Base-by-base conservation (phyloP, 2,329 filamentous ascomycete genomes). In the Diaporthe longicolla region DNA sequence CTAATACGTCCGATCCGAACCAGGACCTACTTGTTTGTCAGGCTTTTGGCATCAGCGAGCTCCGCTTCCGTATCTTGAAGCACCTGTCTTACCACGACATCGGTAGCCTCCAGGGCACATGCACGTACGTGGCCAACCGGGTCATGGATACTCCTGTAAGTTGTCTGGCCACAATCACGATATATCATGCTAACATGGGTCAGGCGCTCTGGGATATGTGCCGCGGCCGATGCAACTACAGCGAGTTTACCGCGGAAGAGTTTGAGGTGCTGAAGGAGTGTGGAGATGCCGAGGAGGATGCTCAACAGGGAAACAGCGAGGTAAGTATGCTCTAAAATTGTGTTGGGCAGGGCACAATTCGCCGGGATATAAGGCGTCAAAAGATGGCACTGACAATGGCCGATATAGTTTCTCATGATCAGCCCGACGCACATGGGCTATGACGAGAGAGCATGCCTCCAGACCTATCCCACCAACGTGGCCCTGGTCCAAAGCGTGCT, bases 211-310 rank as follows among this genome's bases (percentile, higher is more conserved):
- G 69, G 69, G 58, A 66, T 11, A 35, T 74, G 24, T 54, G 45
- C 8, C 2, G 32, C 7, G 48, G 19, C 5, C n/a, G 65, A 21
- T 55, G 61, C 40, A 54, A 57, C 59, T 54, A 66, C 50, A 63
- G 68, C 9, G 72, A 74, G 58, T 74, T 65, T 50, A 71, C 37
- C 3, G 37, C 58, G 32, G 52, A 71, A 1, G 72, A 74, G 58
- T 63, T 65, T 21, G 5, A 37, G 9, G 11, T 68, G 1, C n/a
- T 68, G 48, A 68, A 72, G 52, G 4, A 66, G 29, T 45, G 57
- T 11, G 58, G n/a, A 11, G 40, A 73, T 26, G 63, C 65, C 17
- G 68, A 29, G 15, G 26, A 71, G 43, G 43, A 24, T 17, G 54
- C 10, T 11, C 1, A 24, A 19, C 37, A 59, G 11, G 35, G 57